A percentile compares a stretch with the other conserved stretches of the same genome.
Evolutionary conservation across 495 filamentous ascomycete species (phyloP).

Genomic region (Penicillium lividum): DNA sequence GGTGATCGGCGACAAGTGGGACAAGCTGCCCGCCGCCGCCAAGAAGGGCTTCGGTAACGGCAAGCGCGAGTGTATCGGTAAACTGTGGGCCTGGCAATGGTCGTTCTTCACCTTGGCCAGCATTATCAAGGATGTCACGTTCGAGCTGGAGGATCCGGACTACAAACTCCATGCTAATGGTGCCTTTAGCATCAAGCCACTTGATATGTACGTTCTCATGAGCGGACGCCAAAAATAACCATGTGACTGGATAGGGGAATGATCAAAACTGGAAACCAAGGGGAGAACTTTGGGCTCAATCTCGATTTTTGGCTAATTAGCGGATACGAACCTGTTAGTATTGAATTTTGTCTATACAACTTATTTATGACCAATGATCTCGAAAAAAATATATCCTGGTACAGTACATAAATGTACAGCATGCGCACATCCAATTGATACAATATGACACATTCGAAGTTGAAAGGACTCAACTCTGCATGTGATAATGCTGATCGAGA

Average conservation of each 20-base stretch:
- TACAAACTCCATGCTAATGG: slow-evolving; percentile 43
- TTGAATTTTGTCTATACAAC: slow-evolving; percentile 4
- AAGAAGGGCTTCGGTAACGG: slow-evolving; percentile 76
- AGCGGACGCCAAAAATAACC: slow-evolving; percentile 14
- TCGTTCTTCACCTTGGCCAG: slow-evolving; percentile 39
- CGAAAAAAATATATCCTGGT: not conserved
- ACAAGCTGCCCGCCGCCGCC: slow-evolving; percentile 55
- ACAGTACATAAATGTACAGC: not conserved
- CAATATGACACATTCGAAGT: too few relatives aligned
- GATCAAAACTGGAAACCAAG: not conserved
- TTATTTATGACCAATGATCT: not conserved
- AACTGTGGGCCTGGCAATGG: slow-evolving; percentile 66
- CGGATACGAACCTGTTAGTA: slow-evolving; percentile 5
- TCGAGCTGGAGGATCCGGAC: slow-evolving; percentile 44
- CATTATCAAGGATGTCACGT: slow-evolving; percentile 44
- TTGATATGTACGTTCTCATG: slow-evolving; percentile 27
- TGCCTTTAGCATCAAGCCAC: slow-evolving; percentile 40
- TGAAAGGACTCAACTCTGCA: too few relatives aligned
- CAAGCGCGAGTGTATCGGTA: slow-evolving; percentile 66
- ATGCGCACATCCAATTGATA: too few relatives aligned
- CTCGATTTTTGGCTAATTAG: not conserved
- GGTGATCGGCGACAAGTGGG: slow-evolving; percentile 67
- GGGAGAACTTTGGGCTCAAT: not conserved
- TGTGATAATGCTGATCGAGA: too few relatives aligned
- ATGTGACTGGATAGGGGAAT: not conserved